Evolutionary conservation across 345 rosid genomes (phyloP).

Genomic region (Reutealis trisperma): DNA sequence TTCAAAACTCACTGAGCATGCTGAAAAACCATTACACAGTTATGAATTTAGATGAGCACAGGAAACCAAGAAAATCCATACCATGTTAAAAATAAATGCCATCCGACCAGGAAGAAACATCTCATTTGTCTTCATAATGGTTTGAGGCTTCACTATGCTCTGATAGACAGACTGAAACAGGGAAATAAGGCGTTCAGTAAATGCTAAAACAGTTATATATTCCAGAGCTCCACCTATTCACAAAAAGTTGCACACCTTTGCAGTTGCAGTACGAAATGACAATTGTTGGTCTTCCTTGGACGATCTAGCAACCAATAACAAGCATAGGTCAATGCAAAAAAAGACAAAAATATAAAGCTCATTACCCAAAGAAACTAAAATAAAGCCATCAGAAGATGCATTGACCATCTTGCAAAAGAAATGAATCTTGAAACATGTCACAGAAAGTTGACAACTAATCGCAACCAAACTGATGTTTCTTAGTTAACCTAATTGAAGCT

Average conservation of each 20-base stretch:
- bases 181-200: conserved; percentile 12
- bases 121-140: conserved; percentile 81
- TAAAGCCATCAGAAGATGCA: not conserved
- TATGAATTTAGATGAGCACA: conserved; percentile 3
- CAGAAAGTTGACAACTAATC: not conserved
- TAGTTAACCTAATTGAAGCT: no score
- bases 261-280: conserved; percentile 79
- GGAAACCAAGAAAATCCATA: conserved; percentile 23
- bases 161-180: conserved; percentile 78
- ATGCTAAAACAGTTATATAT: not conserved
- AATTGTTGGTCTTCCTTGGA: conserved; percentile 76
- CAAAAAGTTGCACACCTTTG: conserved; percentile 55
- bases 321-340: not conserved
- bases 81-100: conserved; percentile 84
- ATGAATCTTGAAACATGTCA: not conserved
- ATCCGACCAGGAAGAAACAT: conserved; percentile 97
- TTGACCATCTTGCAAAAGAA: not conserved
- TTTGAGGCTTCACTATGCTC: conserved; percentile 90
- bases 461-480: not conserved
- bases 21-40: not conserved
- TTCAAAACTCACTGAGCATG: not conserved
- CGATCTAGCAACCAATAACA: conserved; percentile 37
- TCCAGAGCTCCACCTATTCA: not conserved
- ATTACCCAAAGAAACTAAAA: not conserved
- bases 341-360: not conserved